Evolutionary conservation across 1,284 basidiomycete genomes (phyloP), one percentile per base, ranked within the genome.

Genomic region (Austroboletus niveus): DNA sequence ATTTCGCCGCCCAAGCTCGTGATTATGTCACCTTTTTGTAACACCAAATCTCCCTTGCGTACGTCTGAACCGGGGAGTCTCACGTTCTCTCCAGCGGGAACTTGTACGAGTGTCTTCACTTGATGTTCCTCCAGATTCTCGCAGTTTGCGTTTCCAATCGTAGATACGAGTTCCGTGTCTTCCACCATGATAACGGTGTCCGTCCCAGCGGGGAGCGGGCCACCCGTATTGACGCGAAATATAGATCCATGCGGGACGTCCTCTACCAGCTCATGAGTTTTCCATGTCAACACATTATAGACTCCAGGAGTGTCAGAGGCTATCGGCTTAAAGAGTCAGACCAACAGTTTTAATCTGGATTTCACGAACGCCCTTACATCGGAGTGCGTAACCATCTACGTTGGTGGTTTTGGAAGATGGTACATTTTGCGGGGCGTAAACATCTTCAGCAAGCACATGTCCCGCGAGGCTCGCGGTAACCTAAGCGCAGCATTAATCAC

Each of bases 121-220:
- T 82, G 77, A 27, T 75, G 72, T 65, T 94, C 92, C 63, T 94
- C 92, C 5, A 69, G 68, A 35, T 75, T 70, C 54, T 80, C 77
- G 45, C 81, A 81, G n/a, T 64, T 59, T 2, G 59, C 60, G 29
- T 71, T 68, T 31, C 72, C 66, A 48, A 69, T 57, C 1, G 78
- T 79, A 9, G 79, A 78, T 12, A 82, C 71, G 11, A 95, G 75
- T 49, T 82, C 80, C 0, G 92, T 94, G 62, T 95, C 92, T 70
- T 95, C 92, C 15, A 95, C 92, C 91, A 94, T 94, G 65, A 95
- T 85, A 1, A 94, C 85, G 0, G 89, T 72, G 63, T 94, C 86
- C 8, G 87, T 73, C 2, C 88, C 90, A 0, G 69, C 64, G 1
- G 92, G 93, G 2, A 95, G 71, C 0, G 89, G 82, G 2, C 81